A percentile compares a stretch with the other conserved stretches of the same genome.
These are phyloP conservation scores for Cruciata laevipes DNA, from an alignment of 257 asterid genomes.

Conservation along the genomic window DNA sequence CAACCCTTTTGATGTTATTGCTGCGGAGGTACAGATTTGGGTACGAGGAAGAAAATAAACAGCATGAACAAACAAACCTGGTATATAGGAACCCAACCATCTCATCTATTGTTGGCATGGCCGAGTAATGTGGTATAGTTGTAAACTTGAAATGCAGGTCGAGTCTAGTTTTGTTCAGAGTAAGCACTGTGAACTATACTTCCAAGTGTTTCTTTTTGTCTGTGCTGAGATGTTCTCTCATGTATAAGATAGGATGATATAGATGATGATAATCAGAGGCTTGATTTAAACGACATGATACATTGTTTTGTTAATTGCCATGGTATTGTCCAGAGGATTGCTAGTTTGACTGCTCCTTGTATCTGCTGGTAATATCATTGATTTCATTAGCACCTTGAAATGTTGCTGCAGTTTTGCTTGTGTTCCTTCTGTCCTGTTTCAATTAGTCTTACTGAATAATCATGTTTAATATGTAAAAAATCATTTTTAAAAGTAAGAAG, in stretches of 20 bases:
- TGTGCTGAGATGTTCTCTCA: background rate
- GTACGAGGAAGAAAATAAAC: background rate
- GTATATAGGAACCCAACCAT: conserved; percentile 4
- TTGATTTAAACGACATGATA: background rate
- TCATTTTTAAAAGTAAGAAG: too few relatives aligned
- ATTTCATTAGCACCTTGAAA: too few relatives aligned
- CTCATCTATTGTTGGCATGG: conserved; percentile 5
- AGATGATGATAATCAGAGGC: background rate
- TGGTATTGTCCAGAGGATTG: background rate
- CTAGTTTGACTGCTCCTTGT: background rate
- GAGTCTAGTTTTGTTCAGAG: conserved; percentile 1
- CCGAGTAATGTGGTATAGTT: conserved; percentile 11
- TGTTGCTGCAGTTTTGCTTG: too few relatives aligned
- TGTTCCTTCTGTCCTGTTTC: too few relatives aligned
- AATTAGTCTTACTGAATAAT: too few relatives aligned
- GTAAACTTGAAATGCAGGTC: conserved; percentile 12
- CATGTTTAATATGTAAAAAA: too few relatives aligned
- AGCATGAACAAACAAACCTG: background rate
- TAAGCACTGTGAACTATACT: conserved; percentile 10
- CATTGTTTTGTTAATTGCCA: background rate
- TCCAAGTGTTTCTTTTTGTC: conserved; percentile 4
- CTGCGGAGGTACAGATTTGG: background rate
- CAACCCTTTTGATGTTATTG: background rate
- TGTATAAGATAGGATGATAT: conserved; percentile 9
- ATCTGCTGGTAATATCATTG: too few relatives aligned